Percentiles rank a stretch among this genome's conserved stretches.
phyloP scores from a whole-genome alignment of 2,329 filamentous ascomycete genomes.

The Calonectria pteridis region DNA sequence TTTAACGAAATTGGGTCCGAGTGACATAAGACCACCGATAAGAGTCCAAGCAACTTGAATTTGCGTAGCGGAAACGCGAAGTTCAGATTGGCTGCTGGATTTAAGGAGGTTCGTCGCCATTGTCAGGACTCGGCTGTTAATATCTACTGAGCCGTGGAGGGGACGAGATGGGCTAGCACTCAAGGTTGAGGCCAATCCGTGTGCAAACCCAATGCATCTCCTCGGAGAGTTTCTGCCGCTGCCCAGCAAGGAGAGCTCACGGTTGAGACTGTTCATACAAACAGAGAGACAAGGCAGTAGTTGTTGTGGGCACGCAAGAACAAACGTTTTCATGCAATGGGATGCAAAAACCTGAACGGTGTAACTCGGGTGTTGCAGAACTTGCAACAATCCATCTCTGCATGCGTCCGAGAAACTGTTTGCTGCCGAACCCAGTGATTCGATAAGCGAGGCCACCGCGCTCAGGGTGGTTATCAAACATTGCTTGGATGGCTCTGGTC shows the following conservation, averaged over 20 bases:
- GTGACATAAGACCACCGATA: slow-evolving; percentile 94
- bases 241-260: slow-evolving; percentile 84
- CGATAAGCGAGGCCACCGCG: slow-evolving; percentile 82
- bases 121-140: slow-evolving; percentile 90
- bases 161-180: slow-evolving; percentile 91
- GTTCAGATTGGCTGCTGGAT: slow-evolving; percentile 89
- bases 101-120: slow-evolving; percentile 95
- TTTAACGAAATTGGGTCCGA: slow-evolving; percentile 98
- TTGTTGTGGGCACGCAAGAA: slow-evolving; percentile 92
- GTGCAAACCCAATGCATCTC: slow-evolving; percentile 89
- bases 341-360: slow-evolving; percentile 94
- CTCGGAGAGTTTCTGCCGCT: slow-evolving; percentile 83
- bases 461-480: slow-evolving; percentile 83
- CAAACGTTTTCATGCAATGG: slow-evolving; percentile 86
- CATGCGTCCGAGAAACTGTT: slow-evolving; percentile 84
- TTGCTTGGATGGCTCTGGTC: slow-evolving; percentile 89
- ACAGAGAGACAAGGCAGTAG: slow-evolving; percentile 91
- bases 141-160: slow-evolving; percentile 93
- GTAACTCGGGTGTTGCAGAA: slow-evolving; percentile 94
- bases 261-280: slow-evolving; percentile 93
- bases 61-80: slow-evolving; percentile 92
- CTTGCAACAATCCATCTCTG: slow-evolving; percentile 88
- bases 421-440: slow-evolving; percentile 84
- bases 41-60: slow-evolving; percentile 98
- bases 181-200: slow-evolving; percentile 89